Evolutionary conservation across 768 basidiomycete species (phyloP).

Genomic region (Tremella yokohamensis): DNA sequence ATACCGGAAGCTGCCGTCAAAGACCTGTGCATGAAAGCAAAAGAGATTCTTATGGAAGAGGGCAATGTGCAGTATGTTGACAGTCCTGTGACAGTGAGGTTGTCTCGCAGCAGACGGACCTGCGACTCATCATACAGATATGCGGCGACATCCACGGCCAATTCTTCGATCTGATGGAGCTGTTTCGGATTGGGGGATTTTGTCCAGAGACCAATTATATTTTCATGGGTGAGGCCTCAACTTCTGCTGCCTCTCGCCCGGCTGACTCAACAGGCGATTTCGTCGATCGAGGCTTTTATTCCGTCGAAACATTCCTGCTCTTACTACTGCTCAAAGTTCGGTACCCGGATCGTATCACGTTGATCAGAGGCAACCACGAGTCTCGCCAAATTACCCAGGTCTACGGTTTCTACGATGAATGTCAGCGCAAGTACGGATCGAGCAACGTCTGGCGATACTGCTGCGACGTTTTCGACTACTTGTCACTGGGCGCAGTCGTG

Average conservation of each 20-base stretch:
- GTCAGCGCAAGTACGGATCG: constrained; percentile 89
- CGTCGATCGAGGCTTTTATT: constrained; percentile 94
- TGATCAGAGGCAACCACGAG: constrained; percentile 93
- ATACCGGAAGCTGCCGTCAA: constrained; percentile 97
- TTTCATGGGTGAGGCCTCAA: constrained; percentile 63
- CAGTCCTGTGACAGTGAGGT: constrained; percentile 74
- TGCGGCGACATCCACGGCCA: constrained; percentile 94
- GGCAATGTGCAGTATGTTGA: constrained; percentile 96
- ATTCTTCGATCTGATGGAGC: constrained; percentile 87
- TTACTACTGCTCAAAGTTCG: constrained; percentile 88
- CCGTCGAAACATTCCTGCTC: constrained; percentile 87
- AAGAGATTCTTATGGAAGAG: constrained; percentile 95
- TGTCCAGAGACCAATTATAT: constrained; percentile 90
- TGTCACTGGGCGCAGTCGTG: constrained; percentile 90
- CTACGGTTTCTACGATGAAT: constrained; percentile 68
- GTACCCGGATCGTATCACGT: constrained; percentile 86
- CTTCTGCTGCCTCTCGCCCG: background rate
- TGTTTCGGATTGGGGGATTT: constrained; percentile 77
- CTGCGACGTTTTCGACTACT: constrained; percentile 97
- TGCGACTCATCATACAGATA: constrained; percentile 41
- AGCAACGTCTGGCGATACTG: constrained; percentile 97
- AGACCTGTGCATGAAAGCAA: constrained; percentile 70
- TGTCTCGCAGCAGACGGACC: background rate
- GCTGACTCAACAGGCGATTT: constrained; percentile 73
- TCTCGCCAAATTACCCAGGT: constrained; percentile 95